These are phyloP conservation scores for Fusarium chaquense DNA, from an alignment of 2,329 filamentous ascomycete species.

Conservation along the genomic window DNA sequence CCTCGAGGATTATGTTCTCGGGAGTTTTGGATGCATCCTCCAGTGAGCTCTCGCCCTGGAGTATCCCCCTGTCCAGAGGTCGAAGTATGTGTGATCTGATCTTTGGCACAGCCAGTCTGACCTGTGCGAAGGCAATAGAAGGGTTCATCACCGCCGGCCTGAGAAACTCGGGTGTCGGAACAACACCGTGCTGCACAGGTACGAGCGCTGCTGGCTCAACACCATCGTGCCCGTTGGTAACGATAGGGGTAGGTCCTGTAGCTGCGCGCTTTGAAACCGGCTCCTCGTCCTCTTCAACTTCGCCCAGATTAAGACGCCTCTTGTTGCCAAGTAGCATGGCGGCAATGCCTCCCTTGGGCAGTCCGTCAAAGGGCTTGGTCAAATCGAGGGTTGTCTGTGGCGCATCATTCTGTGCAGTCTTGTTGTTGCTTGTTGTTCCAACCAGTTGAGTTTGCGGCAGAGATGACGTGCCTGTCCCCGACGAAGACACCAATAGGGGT, in stretches of 20 bases:
- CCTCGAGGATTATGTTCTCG: slow-evolving; percentile 85
- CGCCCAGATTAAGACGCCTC: slow-evolving; percentile 79
- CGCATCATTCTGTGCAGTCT: slow-evolving; percentile 73
- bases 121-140: slow-evolving; percentile 81
- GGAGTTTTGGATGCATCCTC: slow-evolving; percentile 73
- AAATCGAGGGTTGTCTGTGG: slow-evolving; percentile 89
- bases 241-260: slow-evolving; percentile 78
- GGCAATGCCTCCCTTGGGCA: slow-evolving; percentile 89
- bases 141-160: slow-evolving; percentile 90
- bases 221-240: slow-evolving; percentile 82
- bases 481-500: slow-evolving; percentile 90
- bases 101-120: slow-evolving; percentile 88
- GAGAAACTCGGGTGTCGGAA: slow-evolving; percentile 83
- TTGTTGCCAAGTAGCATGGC: slow-evolving; percentile 93
- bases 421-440: slow-evolving; percentile 75
- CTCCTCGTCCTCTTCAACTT: slow-evolving; percentile 81
- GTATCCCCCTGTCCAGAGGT: slow-evolving; percentile 76
- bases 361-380: slow-evolving; percentile 91
- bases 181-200: slow-evolving; percentile 68
- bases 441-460: slow-evolving; percentile 90
- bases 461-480: slow-evolving; percentile 87
- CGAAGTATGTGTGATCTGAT: slow-evolving; percentile 85
- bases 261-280: slow-evolving; percentile 64
- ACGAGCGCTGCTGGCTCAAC: slow-evolving; percentile 79
- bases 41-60: slow-evolving; percentile 63